Base-by-base conservation (phyloP, 139 green algal species). In the Chlorella sorokiniana region DNA sequence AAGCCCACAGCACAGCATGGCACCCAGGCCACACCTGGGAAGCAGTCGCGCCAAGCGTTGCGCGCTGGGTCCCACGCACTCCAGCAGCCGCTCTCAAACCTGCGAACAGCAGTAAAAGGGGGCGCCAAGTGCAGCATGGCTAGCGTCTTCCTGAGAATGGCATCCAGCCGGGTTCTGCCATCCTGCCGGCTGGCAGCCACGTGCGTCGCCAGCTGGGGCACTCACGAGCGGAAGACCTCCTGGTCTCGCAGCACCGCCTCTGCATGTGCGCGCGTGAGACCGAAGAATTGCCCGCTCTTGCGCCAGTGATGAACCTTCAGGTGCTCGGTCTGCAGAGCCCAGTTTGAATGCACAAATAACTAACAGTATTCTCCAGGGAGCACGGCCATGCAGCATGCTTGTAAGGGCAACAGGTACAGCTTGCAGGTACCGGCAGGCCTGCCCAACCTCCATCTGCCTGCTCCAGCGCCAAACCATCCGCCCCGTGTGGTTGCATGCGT, bases 231-330 rank as follows among this genome's bases (percentile, higher is more conserved):
- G 27, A 63, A 82, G 11, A 86, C 72, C 23, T 86, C 73, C 3
- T 44, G 35, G 64, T 86, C 82, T 0, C 33, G 18, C 33, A 76
- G 74, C 16, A 79, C 79, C 59, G 83, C 35, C 79, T 71, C 67
- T 1, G 64, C 82, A 37, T 89, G 85, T 4, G 5, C 14, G 7
- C 85, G 48, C 4, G 62, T 88, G 1, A 89, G 79, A 41, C 38
- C 73, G 20, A 87, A 69, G 37, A 69, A 89, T 75, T 87, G 85
- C 29, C 41, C 51, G 79, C 48, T 78, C 75, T 84, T 84, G 23
- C 85, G 45, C 82, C 83, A 83, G 77, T 81, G 61, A 14, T 37
- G 11, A 14, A 14, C 6, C 20, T 69, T 78, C 45, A 89, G 62
- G 33, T 35, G 14, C 25, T 54, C 11, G 22, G 44, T 70, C 73